Evolutionary conservation across 345 rosid species (phyloP), one percentile per base, ranked within the genome.

Genomic region (Excoecaria cochinchinensis): DNA sequence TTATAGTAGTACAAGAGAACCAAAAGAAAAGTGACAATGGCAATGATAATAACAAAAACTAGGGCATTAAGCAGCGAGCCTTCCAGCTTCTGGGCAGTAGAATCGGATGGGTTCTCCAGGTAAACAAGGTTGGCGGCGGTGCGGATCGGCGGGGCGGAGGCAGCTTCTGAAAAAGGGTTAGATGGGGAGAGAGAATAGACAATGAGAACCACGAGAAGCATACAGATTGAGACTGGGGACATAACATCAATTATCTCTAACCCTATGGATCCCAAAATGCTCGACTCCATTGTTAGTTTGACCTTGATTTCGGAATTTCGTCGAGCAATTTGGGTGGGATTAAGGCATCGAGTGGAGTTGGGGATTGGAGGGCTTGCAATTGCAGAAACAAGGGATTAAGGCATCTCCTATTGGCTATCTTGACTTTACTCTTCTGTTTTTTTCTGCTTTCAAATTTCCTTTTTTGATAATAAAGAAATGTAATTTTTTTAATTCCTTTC

Each of bases 101-200:
- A 81, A 62, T 95, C 99, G 1, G 95, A 87, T 50, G 99, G 87
- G 79, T 70, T 87, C 82, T 95, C 99, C 56, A 87, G 76, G 91
- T 95, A 95, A 38, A 95, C 91, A 83, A 95, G 97, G 69, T 90
- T 93, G 3, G 99, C 99, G 48, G 97, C 98, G 50, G 97, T 91
- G 70, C 96, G 96, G 89, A 95, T 85, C 68, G 77, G 72, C 77
- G 89, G 92, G 19, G 84, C 62, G 44, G 88, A 70, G 51, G 85
- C 55, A 44, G 86, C 81, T 57, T 79, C 72, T 40, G 86, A 79
- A 72, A 85, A 79, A 24, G 92, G 87, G 57, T 85, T 78, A 53
- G 93, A 78, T 10, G 94, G 78, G 55, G 97, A 91, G 70, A 95
- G 94, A 66, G 97, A 75, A 84, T 91, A 93, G 77, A 91, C 96